Conservation (phyloP, 139 green algal genomes). For the Coelastrella sp. region DNA sequence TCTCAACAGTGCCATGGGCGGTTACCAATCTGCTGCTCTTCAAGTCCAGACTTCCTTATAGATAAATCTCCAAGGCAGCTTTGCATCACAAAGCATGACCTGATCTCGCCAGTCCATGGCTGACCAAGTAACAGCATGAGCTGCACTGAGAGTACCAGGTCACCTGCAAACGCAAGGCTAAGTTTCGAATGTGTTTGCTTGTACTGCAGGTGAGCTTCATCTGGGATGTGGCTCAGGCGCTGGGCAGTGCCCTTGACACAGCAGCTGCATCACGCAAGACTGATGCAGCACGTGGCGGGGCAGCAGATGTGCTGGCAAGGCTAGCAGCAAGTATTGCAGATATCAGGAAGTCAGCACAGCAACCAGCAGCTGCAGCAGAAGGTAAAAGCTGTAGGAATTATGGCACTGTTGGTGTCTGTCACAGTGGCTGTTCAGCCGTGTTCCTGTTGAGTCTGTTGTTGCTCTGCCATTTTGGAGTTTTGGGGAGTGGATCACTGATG, state of each 20-base stretch:
- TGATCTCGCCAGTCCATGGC: too few relatives aligned
- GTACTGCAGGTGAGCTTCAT: slow-evolving; percentile 38
- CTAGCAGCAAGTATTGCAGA: neutral
- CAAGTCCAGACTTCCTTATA: too few relatives aligned
- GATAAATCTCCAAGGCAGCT: too few relatives aligned
- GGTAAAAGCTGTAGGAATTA: neutral
- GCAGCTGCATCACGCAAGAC: slow-evolving; percentile 27
- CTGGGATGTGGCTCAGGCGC: slow-evolving; percentile 52
- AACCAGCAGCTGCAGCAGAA: slow-evolving; percentile 13
- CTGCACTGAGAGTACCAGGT: too few relatives aligned
- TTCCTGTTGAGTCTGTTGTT: too few relatives aligned
- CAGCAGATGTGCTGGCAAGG: slow-evolving; percentile 11
- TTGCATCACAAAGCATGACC: too few relatives aligned
- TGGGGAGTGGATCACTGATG: neutral
- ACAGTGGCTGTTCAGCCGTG: too few relatives aligned
- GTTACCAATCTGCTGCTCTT: too few relatives aligned
- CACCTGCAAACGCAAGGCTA: too few relatives aligned
- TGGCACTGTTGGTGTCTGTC: neutral
- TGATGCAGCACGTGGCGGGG: slow-evolving; percentile 27
- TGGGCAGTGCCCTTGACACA: slow-evolving; percentile 56
- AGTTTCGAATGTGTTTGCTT: neutral
- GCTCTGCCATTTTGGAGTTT: neutral
- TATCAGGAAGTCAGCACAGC: neutral
- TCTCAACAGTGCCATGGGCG: too few relatives aligned
- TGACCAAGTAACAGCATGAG: too few relatives aligned